Evolutionary conservation across 768 basidiomycete genomes (phyloP), one percentile per base, ranked within the genome.

Genomic region (Leucocoprinus sp.): DNA sequence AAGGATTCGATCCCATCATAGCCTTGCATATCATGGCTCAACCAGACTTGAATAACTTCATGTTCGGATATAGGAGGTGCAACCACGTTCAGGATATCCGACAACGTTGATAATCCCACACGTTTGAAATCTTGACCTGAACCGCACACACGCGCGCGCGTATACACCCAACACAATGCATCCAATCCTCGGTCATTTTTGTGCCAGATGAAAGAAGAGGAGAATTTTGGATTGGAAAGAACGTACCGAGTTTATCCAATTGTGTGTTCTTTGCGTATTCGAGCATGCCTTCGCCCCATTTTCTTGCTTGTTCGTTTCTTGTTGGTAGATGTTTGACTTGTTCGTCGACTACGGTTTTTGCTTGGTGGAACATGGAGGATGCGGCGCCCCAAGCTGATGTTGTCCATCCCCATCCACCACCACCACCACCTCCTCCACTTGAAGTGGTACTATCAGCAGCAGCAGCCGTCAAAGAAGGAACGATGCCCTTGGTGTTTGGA

Each of bases 21-120:
- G 14, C 96, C 96, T 52, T 76, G 72, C 93, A 99, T 93, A 54
- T 96, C 93, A 65, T 98, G 93, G 57, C 84, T 86, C 29, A 99
- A 67, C 85, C 89, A 91, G 6, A 99, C 82, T 60, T 96, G 82
- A 52, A 99, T 93, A 12, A 97, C 91, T 64, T 99, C 96, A 60
- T 98, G 95, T 61, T 95, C 93, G 19, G 93, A 89, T 55, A 98
- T 98, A 9, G 96, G 96, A 33, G 96, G 96, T 0, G 96, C 96
- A 49, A 99, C 95, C 22, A 85, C 95, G 60, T 97, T 95, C 41
- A 99, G 69, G 45, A 99, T 82, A 47, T 95, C 93, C 2, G 80
- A 89, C 21, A 98, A 67, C 2, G 93, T 92, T 8, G 89, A 91
- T 28, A 93, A 66, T 22, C 92, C 90, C 21, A 87, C 85, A 41